Conservation (phyloP, 2,329 filamentous ascomycete genomes). For the Calonectria hongkongensis region DNA sequence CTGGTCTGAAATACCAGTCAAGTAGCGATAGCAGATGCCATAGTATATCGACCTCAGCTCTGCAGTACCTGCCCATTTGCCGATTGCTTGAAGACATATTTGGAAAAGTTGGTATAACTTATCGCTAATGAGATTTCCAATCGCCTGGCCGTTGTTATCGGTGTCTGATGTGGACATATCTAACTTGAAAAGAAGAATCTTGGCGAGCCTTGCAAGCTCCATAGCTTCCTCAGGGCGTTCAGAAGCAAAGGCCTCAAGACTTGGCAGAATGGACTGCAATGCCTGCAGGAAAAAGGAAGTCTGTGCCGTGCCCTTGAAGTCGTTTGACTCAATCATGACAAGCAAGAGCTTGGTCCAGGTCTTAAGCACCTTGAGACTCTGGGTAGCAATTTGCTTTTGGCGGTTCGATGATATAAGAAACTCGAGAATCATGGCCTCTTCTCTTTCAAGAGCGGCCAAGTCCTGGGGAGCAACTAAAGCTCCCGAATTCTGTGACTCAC, state of each 20-base stretch:
- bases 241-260: slow-evolving; percentile 85
- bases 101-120: slow-evolving; percentile 95
- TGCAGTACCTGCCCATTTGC: slow-evolving; percentile 81
- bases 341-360: slow-evolving; percentile 91
- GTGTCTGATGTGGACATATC: slow-evolving; percentile 69
- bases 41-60: slow-evolving; percentile 90
- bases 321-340: slow-evolving; percentile 87
- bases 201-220: slow-evolving; percentile 85
- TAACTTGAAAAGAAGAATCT: slow-evolving; percentile 82
- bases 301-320: slow-evolving; percentile 83
- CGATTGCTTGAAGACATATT: slow-evolving; percentile 86
- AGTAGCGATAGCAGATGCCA: slow-evolving; percentile 91
- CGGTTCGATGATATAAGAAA: slow-evolving; percentile 80
- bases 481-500: slow-evolving; percentile 73
- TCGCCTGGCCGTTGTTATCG: slow-evolving; percentile 66
- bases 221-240: slow-evolving; percentile 82
- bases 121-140: slow-evolving; percentile 87
- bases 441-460: slow-evolving; percentile 70
- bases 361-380: slow-evolving; percentile 81
- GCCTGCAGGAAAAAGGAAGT: slow-evolving; percentile 89
- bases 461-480: slow-evolving; percentile 71
- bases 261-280: slow-evolving; percentile 90
- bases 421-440: slow-evolving; percentile 76
- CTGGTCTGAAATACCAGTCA: slow-evolving; percentile 80
- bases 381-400: slow-evolving; percentile 73